These are phyloP conservation scores for Tricholomella constricta DNA, from an alignment of 768 basidiomycete species.

Conservation along the genomic window DNA sequence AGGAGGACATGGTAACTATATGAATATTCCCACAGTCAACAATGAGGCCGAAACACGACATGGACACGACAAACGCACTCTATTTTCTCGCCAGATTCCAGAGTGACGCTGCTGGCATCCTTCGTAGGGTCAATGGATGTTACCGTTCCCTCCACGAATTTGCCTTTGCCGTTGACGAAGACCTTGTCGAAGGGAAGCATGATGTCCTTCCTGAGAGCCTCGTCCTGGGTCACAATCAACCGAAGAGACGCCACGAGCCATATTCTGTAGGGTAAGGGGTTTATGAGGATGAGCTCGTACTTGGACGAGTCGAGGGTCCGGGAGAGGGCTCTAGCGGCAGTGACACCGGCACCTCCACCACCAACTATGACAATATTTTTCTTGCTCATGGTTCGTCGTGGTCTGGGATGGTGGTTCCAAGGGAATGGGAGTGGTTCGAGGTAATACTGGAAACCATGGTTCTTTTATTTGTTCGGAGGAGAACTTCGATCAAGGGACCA, in stretches of 20 bases:
- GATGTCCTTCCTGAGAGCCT: constrained; percentile 43
- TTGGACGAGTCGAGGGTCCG: constrained; percentile 47
- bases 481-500: constrained; percentile 1
- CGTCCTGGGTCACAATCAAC: constrained; percentile 47
- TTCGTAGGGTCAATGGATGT: constrained; percentile 30
- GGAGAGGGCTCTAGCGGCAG: constrained; percentile 50
- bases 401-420: neutral
- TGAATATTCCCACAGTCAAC: neutral
- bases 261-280: constrained; percentile 50
- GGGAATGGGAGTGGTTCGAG: neutral
- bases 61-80: constrained; percentile 16
- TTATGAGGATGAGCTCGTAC: constrained; percentile 58
- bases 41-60: neutral
- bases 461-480: constrained; percentile 3
- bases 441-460: neutral
- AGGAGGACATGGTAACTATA: constrained; percentile 58
- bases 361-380: constrained; percentile 46
- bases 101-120: constrained; percentile 43
- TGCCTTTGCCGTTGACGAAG: constrained; percentile 51
- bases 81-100: constrained; percentile 54
- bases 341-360: constrained; percentile 59
- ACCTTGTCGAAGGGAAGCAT: constrained; percentile 57
- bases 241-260: constrained; percentile 55
- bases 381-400: constrained; percentile 14
- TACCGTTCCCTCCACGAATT: constrained; percentile 46